Conservation (phyloP, 495 filamentous ascomycete genomes). For the Aspergillus heteromorphus region DNA sequence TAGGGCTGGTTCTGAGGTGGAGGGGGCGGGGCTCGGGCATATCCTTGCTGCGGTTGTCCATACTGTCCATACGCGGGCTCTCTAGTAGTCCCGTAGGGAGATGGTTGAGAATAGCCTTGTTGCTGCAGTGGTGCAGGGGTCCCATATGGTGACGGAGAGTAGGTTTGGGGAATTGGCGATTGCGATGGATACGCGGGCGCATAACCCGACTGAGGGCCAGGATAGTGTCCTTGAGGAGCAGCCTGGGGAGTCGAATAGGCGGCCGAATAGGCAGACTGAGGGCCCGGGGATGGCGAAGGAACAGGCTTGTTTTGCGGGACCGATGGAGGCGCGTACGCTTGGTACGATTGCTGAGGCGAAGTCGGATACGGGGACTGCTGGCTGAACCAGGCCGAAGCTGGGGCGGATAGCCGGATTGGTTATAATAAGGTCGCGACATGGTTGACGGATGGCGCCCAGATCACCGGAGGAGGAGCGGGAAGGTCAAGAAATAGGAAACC, state of each 20-base stretch:
- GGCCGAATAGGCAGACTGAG: slow-evolving; percentile 13
- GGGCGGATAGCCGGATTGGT: slow-evolving; percentile 32
- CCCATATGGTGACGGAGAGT: slow-evolving; percentile 10
- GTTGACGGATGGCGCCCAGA: slow-evolving; percentile 13
- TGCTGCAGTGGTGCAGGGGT: slow-evolving; percentile 9
- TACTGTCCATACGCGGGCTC: slow-evolving; percentile 12
- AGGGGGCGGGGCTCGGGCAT: slow-evolving; percentile 27
- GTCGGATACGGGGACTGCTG: slow-evolving; percentile 29
- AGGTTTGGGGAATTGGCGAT: background rate
- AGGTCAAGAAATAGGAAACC: slow-evolving; percentile 3
- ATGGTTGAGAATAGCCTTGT: slow-evolving; percentile 16
- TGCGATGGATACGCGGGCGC: background rate
- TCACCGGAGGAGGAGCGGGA: slow-evolving; percentile 3
- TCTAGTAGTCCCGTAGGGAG: slow-evolving; percentile 10
- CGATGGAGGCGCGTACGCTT: slow-evolving; percentile 26
- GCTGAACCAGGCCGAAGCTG: slow-evolving; percentile 24
- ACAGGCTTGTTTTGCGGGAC: slow-evolving; percentile 21
- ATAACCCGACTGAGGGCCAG: background rate
- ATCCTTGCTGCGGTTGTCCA: slow-evolving; percentile 27
- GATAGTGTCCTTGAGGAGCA: too few relatives aligned
- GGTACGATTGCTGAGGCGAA: slow-evolving; percentile 35
- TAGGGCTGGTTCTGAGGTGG: slow-evolving; percentile 31
- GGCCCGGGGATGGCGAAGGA: slow-evolving; percentile 25
- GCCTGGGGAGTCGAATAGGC: slow-evolving; percentile 17
- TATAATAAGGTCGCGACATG: slow-evolving; percentile 38